Evolutionary conservation across 768 basidiomycete genomes (phyloP), one percentile per base, ranked within the genome.

Genomic region (Russula vinacea): DNA sequence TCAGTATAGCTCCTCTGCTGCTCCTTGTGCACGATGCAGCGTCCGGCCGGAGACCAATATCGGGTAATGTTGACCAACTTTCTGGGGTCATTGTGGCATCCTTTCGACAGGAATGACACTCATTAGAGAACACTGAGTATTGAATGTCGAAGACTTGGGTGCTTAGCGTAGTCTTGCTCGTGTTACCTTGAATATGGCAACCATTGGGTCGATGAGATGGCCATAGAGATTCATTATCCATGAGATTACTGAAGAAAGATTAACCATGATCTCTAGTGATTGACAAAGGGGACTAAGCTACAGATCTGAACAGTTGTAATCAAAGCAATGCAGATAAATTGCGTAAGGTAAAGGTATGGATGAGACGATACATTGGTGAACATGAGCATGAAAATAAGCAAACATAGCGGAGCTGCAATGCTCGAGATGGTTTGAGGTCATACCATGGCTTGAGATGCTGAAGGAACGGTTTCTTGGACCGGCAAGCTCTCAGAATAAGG

Each of bases 401-500:
- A 52, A 11, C 35, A 11, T 17, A 24, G 17, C 19, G 17, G 45
- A 45, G 32, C 2, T 13, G 54, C 22, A 19, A 51, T 16, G 16
- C 7, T 52, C 10, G 32, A 5, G 6, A 44, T 8, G 29, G 14
- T 39, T 49, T 33, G 39, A 58, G 51, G 51, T 14, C 42, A 29
- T 16, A 35, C 7, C 17, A 24, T 22, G 16, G 57, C 24, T n/a
- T 5, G 52, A 40, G 58, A 56, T 56, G 22, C 7, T 22, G 24
- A 42, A 51, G 40, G 52, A 14, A 22, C 19, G 35, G 47, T 8
- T 29, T 55, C 44, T 29, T 56, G 54, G 32, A 16, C 29, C 29
- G 26, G 53, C 56, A 64, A 49, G 57, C 65, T 64, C 40, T 67
- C 66, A 33, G 56, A 40, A 53, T 67, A 67, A 1, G 66, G 66